Conservation (phyloP, 257 asterid genomes). For the Striga asiatica region DNA sequence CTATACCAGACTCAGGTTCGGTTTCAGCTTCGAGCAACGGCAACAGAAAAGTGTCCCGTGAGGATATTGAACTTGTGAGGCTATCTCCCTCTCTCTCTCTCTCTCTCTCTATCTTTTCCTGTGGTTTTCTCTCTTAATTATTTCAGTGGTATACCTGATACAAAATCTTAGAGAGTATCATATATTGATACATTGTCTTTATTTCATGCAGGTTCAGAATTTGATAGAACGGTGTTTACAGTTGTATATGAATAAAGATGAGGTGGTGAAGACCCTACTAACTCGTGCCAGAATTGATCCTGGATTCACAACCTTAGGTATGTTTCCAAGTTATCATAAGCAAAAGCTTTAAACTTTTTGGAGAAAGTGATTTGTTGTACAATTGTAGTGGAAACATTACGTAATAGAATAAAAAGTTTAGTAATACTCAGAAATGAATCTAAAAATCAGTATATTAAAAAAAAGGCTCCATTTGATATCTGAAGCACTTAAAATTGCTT, state of each 20-base stretch:
- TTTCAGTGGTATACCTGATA: no score
- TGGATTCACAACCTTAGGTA: slow-evolving; percentile 93
- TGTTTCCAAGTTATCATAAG: slow-evolving; percentile 1
- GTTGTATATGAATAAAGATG: slow-evolving; percentile 84
- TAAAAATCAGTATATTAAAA: no score
- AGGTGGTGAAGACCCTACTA: slow-evolving; percentile 84
- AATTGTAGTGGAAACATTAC: background rate
- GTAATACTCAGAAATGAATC: no score
- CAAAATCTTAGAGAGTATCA: no score
- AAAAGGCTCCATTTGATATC: no score
- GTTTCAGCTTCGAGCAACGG: slow-evolving; percentile 75
- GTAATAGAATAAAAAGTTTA: no score
- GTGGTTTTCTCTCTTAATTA: background rate
- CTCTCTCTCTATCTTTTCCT: background rate
- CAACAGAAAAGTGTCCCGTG: slow-evolving; percentile 84
- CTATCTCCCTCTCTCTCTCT: background rate
- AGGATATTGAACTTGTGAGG: slow-evolving; percentile 92
- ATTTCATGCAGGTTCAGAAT: slow-evolving; percentile 73
- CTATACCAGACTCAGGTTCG: slow-evolving; percentile 79
- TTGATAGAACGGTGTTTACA: slow-evolving; percentile 89
- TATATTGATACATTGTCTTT: slow-evolving; percentile 6
- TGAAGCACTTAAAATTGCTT: no score
- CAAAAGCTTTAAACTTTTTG: background rate
- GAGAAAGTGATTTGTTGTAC: background rate
- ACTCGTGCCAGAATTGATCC: slow-evolving; percentile 97